Evolutionary conservation across 2,329 filamentous ascomycete genomes (phyloP).

Genomic region (Bimuria novae-zelandiae): DNA sequence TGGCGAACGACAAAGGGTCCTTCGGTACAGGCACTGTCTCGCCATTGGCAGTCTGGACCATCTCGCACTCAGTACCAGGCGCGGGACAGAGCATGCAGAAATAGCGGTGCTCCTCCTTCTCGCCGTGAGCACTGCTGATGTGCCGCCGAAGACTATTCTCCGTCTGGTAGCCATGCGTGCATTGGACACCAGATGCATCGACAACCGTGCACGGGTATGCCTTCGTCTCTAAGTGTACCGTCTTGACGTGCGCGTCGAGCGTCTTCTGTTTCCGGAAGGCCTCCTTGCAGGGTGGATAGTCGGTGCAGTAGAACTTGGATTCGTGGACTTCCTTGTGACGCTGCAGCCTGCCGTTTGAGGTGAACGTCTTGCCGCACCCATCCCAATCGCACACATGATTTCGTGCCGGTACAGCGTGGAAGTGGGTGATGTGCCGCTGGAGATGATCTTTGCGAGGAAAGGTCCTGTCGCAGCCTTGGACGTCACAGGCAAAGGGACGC

Average conservation of each 20-base stretch:
- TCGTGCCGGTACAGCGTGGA: constrained; percentile 66
- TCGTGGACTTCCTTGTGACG: constrained; percentile 80
- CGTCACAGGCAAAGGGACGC: constrained; percentile 74
- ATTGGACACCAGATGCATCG: constrained; percentile 61
- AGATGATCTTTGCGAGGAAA: constrained; percentile 88
- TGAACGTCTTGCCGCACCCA: constrained; percentile 78
- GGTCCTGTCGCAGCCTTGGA: constrained; percentile 75
- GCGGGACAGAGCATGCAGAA: constrained; percentile 74
- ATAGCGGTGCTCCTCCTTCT: constrained; percentile 57
- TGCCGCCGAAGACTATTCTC: constrained; percentile 74
- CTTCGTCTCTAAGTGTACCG: constrained; percentile 72
- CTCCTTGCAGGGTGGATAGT: constrained; percentile 71
- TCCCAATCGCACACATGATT: constrained; percentile 72
- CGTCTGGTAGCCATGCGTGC: constrained; percentile 73
- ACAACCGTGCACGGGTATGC: constrained; percentile 71
- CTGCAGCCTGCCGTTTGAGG: constrained; percentile 76
- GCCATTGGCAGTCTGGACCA: constrained; percentile 33
- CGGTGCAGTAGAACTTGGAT: constrained; percentile 75
- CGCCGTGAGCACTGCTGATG: constrained; percentile 69
- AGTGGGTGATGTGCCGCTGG: constrained; percentile 80
- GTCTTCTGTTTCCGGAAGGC: constrained; percentile 88
- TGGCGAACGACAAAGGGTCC: constrained; percentile 62
- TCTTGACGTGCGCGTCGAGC: constrained; percentile 78
- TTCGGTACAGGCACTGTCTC: constrained; percentile 18
- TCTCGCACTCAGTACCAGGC: constrained; percentile 37